phyloP scores from a whole-genome alignment of 805 yeast species.

The Kuraishia hungarica region DNA sequence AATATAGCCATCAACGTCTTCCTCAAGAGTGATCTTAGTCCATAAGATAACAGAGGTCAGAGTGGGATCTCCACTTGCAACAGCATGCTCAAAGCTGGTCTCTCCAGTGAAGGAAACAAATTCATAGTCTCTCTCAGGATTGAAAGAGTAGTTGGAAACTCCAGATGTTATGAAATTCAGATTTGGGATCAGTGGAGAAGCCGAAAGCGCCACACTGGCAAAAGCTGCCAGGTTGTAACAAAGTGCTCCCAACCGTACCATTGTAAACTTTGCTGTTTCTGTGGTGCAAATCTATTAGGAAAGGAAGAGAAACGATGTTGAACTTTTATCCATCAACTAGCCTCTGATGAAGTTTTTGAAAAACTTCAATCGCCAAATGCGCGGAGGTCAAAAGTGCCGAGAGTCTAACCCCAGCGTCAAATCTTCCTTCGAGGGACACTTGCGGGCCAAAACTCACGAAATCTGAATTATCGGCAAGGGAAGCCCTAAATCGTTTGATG shows the following conservation, averaged over 20 bases:
- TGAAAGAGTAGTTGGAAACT: background rate
- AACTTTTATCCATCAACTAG: too few relatives aligned
- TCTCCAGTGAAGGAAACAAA: background rate
- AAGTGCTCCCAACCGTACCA: background rate
- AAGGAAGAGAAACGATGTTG: too few relatives aligned
- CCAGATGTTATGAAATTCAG: background rate
- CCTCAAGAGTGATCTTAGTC: slow-evolving; percentile 14
- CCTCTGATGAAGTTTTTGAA: too few relatives aligned
- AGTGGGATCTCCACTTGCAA: slow-evolving; percentile 18
- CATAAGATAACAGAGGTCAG: slow-evolving; percentile 12
- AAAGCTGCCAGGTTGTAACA: background rate
- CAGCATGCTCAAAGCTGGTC: slow-evolving; percentile 11
- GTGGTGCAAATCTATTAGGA: too few relatives aligned
- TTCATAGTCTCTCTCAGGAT: background rate
- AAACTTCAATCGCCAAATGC: too few relatives aligned
- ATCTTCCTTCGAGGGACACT: too few relatives aligned
- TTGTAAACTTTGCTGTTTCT: background rate
- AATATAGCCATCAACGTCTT: background rate
- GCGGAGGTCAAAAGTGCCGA: too few relatives aligned
- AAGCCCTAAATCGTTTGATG: background rate
- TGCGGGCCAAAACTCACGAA: too few relatives aligned
- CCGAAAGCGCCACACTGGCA: background rate
- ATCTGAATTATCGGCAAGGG: background rate
- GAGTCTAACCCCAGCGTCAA: too few relatives aligned
- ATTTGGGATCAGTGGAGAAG: background rate